These are phyloP conservation scores for Acrasis kona DNA, from an alignment of 78 protist species.

Conservation along the genomic window DNA sequence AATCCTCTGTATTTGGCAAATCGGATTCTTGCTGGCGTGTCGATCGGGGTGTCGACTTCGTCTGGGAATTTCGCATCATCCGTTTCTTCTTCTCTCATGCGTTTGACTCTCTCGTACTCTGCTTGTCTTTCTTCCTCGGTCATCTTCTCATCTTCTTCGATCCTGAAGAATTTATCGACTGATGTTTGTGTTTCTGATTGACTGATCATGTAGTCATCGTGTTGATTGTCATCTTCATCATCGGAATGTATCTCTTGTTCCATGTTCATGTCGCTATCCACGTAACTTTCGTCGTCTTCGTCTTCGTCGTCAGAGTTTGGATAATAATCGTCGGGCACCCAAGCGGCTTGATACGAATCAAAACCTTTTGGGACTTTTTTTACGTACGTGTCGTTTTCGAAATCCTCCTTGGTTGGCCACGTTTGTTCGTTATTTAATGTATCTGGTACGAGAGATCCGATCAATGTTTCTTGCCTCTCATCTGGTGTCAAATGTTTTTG, in stretches of 20 bases:
- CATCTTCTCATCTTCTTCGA: neutral
- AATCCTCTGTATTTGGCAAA: slow-evolving; percentile 78
- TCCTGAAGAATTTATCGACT: neutral
- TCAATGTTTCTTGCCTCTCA: slow-evolving; percentile 27
- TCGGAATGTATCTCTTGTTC: neutral
- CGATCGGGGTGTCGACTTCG: slow-evolving; percentile 81
- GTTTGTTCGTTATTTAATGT: slow-evolving; percentile 33
- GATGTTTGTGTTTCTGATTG: slow-evolving; percentile 25
- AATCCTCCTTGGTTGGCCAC: slow-evolving; percentile 62
- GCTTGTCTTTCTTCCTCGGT: slow-evolving; percentile 11
- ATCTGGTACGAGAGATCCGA: slow-evolving; percentile 40
- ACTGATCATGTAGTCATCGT: neutral
- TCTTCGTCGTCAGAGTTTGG: slow-evolving; percentile 16
- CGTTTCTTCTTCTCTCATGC: neutral
- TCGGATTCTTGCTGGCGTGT: slow-evolving; percentile 62
- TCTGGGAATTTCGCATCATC: slow-evolving; percentile 76
- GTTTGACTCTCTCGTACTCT: neutral
- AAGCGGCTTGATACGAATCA: slow-evolving; percentile 60
- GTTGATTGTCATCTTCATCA: slow-evolving; percentile 18
- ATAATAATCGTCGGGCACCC: slow-evolving; percentile 48
- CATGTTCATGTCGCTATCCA: slow-evolving; percentile 3
- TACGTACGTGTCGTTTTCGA: neutral
- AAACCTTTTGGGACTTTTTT: slow-evolving; percentile 68
- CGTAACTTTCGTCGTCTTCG: slow-evolving; percentile 29
- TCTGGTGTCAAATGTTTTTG: neutral